Evolutionary conservation across 192 early-diverging fungal species (phyloP).

Genomic region (Coemansia sp.): DNA sequence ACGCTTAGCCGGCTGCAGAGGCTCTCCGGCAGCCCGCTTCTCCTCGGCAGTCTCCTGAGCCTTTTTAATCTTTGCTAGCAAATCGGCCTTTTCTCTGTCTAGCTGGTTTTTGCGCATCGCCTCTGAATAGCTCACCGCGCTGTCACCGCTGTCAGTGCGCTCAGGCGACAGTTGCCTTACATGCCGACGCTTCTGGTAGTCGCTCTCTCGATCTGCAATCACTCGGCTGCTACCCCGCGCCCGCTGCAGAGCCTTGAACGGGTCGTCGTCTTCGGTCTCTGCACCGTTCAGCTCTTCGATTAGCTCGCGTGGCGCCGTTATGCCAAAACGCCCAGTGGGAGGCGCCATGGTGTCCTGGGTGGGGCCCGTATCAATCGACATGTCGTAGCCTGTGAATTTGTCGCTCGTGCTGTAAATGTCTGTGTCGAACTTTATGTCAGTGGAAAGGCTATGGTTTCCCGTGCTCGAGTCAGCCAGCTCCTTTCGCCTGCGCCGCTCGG

Average conservation of each 20-base stretch:
- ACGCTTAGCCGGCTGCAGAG: conserved; percentile 60
- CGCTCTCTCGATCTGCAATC: conserved; percentile 83
- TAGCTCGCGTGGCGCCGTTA: conserved; percentile 79
- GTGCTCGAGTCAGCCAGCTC: conserved; percentile 8
- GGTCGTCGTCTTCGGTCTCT: conserved; percentile 58
- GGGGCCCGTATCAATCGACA: conserved; percentile 42
- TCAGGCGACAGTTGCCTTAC: conserved; percentile 80
- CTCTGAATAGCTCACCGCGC: conserved; percentile 74
- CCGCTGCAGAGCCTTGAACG: conserved; percentile 59
- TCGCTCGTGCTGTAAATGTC: conserved; percentile 67
- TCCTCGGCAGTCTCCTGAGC: conserved; percentile 50
- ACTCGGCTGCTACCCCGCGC: conserved; percentile 44
- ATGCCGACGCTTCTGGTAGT: conserved; percentile 80
- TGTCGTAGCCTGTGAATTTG: conserved; percentile 71
- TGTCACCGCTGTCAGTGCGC: conserved; percentile 59
- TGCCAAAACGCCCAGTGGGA: conserved; percentile 45
- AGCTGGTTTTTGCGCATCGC: conserved; percentile 84
- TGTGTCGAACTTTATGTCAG: conserved; percentile 60
- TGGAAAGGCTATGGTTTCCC: not conserved
- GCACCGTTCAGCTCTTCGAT: conserved; percentile 63
- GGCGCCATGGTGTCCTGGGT: not conserved
- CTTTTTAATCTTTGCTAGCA: conserved; percentile 70
- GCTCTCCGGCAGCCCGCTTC: conserved; percentile 32
- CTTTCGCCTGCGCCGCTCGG: conserved; percentile 34
- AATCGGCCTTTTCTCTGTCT: conserved; percentile 75